These are phyloP conservation scores for Corylus avellana DNA, from an alignment of 306 rosid genomes.

Conservation along the genomic window DNA sequence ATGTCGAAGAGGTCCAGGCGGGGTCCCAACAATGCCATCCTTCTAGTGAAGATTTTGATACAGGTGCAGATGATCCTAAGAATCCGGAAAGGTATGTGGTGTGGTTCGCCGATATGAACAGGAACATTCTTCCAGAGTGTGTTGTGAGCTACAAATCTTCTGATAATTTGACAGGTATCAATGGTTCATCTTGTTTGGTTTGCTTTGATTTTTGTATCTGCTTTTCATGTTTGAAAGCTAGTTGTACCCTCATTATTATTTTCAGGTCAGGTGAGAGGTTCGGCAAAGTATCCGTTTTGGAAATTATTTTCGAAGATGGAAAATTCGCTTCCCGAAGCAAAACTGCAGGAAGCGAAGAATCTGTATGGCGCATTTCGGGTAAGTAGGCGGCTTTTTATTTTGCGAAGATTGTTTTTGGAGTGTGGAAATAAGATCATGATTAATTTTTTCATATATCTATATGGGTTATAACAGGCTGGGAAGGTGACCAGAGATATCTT, in stretches of 20 bases:
- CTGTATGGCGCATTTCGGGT: slow-evolving; percentile 42
- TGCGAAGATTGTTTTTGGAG: not conserved
- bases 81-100: slow-evolving; percentile 58
- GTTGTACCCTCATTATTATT: slow-evolving; percentile 3
- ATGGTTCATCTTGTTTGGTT: not conserved
- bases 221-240: not conserved
- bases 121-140: slow-evolving; percentile 54
- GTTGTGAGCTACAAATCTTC: slow-evolving; percentile 58
- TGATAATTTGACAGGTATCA: slow-evolving; percentile 29
- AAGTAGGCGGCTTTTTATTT: not conserved
- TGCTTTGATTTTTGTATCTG: not conserved
- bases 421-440: not conserved
- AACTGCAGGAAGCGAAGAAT: slow-evolving; percentile 35
- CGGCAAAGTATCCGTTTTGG: slow-evolving; percentile 11
- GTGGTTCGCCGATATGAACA: slow-evolving; percentile 57
- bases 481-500: slow-evolving; percentile 37
- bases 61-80: slow-evolving; percentile 51
- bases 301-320: slow-evolving; percentile 43
- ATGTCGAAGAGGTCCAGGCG: slow-evolving; percentile 49
- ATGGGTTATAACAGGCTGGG: slow-evolving; percentile 46
- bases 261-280: slow-evolving; percentile 34
- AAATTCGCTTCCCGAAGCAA: slow-evolving; percentile 38
- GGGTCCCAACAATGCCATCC: slow-evolving; percentile 45
- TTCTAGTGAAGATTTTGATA: slow-evolving; percentile 50
- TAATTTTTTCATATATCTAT: not conserved